Conservation (phyloP, 306 rosid genomes). For the Prinsepia uniflora region DNA sequence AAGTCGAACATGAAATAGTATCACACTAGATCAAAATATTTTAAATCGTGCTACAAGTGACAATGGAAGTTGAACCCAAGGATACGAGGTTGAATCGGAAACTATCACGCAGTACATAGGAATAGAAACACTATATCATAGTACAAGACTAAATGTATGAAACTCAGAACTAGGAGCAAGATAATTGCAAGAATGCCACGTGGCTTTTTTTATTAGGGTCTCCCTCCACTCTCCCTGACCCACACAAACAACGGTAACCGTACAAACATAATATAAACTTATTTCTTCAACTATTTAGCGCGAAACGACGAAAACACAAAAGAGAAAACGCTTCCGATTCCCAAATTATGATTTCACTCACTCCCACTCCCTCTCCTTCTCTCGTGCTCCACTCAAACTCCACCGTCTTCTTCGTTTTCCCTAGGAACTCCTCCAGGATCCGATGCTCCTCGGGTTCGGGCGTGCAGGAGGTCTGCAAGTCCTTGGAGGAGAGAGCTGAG, state of each 20-base stretch:
- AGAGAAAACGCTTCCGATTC: not conserved
- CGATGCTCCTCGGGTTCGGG: slow-evolving; percentile 44
- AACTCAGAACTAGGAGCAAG: too few species aligned
- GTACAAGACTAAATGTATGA: too few species aligned
- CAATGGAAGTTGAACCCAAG: too few species aligned
- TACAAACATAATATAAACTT: slow-evolving; percentile 3
- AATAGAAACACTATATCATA: too few species aligned
- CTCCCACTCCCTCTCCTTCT: slow-evolving; percentile 16
- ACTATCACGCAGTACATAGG: too few species aligned
- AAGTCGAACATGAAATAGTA: too few species aligned
- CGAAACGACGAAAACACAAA: not conserved
- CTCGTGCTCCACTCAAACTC: not conserved
- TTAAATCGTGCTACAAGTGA: too few species aligned
- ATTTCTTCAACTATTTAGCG: slow-evolving; percentile 5
- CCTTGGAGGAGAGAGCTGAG: slow-evolving; percentile 14
- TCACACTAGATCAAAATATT: too few species aligned
- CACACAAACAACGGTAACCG: slow-evolving; percentile 33
- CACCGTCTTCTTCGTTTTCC: slow-evolving; percentile 7
- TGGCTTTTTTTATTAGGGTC: slow-evolving; percentile 2
- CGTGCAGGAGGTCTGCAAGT: slow-evolving; percentile 36
- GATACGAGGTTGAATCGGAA: too few species aligned
- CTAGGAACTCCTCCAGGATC: slow-evolving; percentile 14
- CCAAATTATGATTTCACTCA: slow-evolving; percentile 36
- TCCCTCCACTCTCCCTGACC: not conserved
- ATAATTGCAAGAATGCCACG: not conserved